Evolutionary conservation across 805 yeast genomes (phyloP).

Genomic region (Saturnispora halmiae): DNA sequence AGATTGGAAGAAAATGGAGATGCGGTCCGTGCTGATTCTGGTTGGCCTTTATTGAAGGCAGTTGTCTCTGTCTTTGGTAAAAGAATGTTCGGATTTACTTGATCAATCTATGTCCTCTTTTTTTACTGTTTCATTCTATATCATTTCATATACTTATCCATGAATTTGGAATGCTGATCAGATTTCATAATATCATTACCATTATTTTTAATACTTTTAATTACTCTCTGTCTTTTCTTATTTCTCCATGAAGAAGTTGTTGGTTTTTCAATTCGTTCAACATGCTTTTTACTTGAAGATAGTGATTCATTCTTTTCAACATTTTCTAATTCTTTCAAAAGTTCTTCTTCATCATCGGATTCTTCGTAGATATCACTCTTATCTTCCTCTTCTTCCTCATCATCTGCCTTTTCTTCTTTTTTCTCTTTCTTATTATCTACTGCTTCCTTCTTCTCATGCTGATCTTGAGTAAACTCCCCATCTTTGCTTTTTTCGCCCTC

Average conservation of each 20-base stretch:
- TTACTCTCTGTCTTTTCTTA: constrained; percentile 6
- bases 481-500: constrained; percentile 34
- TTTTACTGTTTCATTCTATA: no score
- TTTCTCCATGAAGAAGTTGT: constrained; percentile 13
- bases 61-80: constrained; percentile 32
- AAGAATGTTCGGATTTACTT: constrained; percentile 18
- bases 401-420: no score
- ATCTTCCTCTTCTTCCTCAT: constrained; percentile 14
- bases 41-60: constrained; percentile 61
- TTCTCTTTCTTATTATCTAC: no score
- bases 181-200: constrained; percentile 29
- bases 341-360: constrained; percentile 47
- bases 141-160: constrained; percentile 32
- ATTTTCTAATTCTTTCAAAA: constrained; percentile 32
- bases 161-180: constrained; percentile 34
- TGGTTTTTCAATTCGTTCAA: not conserved
- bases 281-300: no score
- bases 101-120: no score
- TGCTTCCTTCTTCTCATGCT: no score
- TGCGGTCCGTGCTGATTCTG: constrained; percentile 78
- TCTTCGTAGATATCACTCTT: constrained; percentile 30
- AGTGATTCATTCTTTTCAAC: constrained; percentile 26
- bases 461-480: constrained; percentile 33
- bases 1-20: constrained; percentile 94
- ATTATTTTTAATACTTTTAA: constrained; percentile 16